Base-by-base conservation (phyloP, 768 basidiomycete genomes). In the Boletus sp. region DNA sequence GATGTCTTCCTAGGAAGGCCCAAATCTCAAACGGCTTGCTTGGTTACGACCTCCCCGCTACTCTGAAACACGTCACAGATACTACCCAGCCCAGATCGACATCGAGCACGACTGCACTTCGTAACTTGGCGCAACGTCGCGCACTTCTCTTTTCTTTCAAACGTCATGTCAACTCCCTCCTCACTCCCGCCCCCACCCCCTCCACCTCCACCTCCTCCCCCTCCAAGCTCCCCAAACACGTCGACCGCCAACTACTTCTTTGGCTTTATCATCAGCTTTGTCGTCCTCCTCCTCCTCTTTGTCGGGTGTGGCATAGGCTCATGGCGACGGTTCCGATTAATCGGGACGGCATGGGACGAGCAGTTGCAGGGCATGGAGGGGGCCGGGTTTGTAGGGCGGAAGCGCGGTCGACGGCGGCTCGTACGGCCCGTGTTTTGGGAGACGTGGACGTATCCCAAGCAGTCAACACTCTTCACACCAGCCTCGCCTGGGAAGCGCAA, bases 251-350 rank as follows among this genome's bases (percentile, higher is more conserved):
- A 66, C 63, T 70, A 70, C 41, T 70, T 70, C 50, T 70, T 70
- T 41, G 69, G 69, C 25, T 71, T 70, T 54, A 56, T 71, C 44
- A 57, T 71, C 56, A 70, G 68, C 37, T 71, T 70, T 50, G 58
- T 70, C 58, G 60, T 66, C 27, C 61, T 70, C 44, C 61, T 83
- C 29, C 68, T 83, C 42, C 63, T 83, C 45, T 82, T 83, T 50
- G 68, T 82, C 9, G 77, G 73, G 4, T 82, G 80, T 47, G 80
- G 79, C 8, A 59, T 83, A 15, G 71, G 76, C 45, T 75, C 80
- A 17, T 72, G 82, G 55, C 67, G 79, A 42, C 65, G 80, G 17
- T 63, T 70, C 39, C 55, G 53, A 39, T 46, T 66, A 14, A 7
- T 58, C 13, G 56, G 59, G 25, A 53, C 59, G 0, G 53, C 55